Evolutionary conservation across 1,284 basidiomycete genomes (phyloP).

Genomic region (Ceratobasidium sp.): DNA sequence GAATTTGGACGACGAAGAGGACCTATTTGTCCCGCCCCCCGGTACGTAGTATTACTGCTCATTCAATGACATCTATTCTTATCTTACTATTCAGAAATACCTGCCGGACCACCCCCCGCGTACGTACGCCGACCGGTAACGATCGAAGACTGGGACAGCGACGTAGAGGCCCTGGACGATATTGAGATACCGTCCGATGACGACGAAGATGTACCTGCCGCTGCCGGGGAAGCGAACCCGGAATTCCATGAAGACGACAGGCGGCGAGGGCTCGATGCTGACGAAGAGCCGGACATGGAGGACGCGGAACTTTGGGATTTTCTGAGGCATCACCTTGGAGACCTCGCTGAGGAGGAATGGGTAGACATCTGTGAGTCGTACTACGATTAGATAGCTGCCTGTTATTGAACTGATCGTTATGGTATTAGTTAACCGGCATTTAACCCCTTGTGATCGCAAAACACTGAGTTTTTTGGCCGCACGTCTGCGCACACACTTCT

Average conservation of each 20-base stretch:
- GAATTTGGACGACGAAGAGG: neutral
- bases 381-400: too few relatives aligned
- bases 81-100: neutral
- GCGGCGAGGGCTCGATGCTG: neutral
- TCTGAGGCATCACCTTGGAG: neutral
- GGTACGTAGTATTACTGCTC: neutral
- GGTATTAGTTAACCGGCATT: too few relatives aligned
- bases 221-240: neutral
- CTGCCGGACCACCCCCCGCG: neutral
- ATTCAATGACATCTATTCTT: neutral
- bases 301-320: slow-evolving; percentile 12
- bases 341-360: slow-evolving; percentile 23
- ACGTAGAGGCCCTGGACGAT: neutral
- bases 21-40: neutral
- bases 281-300: neutral
- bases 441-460: neutral
- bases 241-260: neutral
- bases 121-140: neutral
- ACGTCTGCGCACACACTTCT: slow-evolving; percentile 10
- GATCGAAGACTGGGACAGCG: neutral
- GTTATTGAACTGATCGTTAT: too few relatives aligned
- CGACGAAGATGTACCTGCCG: neutral
- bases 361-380: slow-evolving; percentile 24
- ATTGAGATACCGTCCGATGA: neutral
- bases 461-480: slow-evolving; percentile 15